Base-by-base conservation (phyloP, 2,329 filamentous ascomycete genomes). In the Sporothrix euskadiensis region DNA sequence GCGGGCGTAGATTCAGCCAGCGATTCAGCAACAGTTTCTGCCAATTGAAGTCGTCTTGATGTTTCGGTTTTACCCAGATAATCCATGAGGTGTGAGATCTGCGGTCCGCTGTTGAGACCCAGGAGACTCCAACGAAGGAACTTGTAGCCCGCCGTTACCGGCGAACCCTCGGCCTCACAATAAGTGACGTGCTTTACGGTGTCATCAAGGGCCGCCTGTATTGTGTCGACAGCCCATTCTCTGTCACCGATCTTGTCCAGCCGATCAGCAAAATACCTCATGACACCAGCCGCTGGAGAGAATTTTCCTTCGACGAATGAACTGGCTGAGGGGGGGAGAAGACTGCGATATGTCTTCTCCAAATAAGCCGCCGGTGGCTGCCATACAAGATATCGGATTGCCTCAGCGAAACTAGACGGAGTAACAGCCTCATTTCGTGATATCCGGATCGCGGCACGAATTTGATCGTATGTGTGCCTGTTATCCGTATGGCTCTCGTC, bases 101-200 rank as follows among this genome's bases (percentile, higher is more conserved):
- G 75, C 12, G 78, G 75, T 0, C 80, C 80, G 19, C 77, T 61
- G 30, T 75, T 74, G 16, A 76, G 73, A 5, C 75, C 79, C 1
- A 80, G 41, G n/a, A 82, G 74, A 7, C 77, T 80, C 79, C 80
- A 80, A 1, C 81, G 77, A 26, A 81, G 65, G 19, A 78, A 75
- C 30, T 76, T 78, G 73, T 77, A 81, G 14, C 78, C 77, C 0
- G 68, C 74, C 6, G 73, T 66, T 4, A 57, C 52, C 14, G 73
- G 59, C 6, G 56, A 2, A n/a, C 66, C 52, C 7, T 65, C 68
- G 14, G 49, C 41, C 0, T 73, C 59, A 9, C 54, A 54, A 52
- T 52, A 61, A 7, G 26, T 35, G 3, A 75, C 63, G 8, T 19
- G 14, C 71, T 76, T 73, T 1, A 73, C 69, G 10, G 70, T 52